Base-by-base conservation (phyloP, 495 filamentous ascomycete species). In the Cryomyces antarcticus region DNA sequence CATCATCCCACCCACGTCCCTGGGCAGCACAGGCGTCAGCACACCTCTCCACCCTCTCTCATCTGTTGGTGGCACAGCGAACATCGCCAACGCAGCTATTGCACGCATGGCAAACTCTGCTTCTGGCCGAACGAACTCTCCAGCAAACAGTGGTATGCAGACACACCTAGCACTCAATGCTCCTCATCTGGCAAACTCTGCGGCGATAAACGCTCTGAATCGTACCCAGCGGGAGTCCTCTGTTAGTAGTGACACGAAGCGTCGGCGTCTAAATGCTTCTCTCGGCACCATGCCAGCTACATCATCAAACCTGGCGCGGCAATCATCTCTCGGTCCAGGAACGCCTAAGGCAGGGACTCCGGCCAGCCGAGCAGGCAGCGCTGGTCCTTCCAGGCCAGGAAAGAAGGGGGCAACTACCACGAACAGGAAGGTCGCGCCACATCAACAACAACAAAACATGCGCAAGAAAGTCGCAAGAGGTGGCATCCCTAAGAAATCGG, bases 261-360 rank as follows among this genome's bases (percentile, higher is more conserved):
- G 75, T 1, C 82, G 80, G 9, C 78, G 81, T 5, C 60, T 81
- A 4, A 83, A 75, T 52, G 61, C 67, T 27, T 69, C 71, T 11
- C 55, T 85, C 6, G 72, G 77, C 17, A 72, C 67, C 9, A 58
- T 86, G 3, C 80, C 83, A 0, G 57, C 68, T 0, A 70, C 78
- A 3, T 78, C 82, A 0, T 86, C 82, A 38, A 74, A 71, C 30
- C 69, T 93, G 4, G 73, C 66, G 2, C 75, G 86, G 0, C 85
- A 93, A 56, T 73, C 80, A 0, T 93, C 84, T 3, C 59, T 87
- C 5, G 82, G 84, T 3, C 86, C 82, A 0, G 80, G 80, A 6
- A 93, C 84, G 3, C 85, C 86, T n/a, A 89, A 89, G 59, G 69
- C 71, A 3, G 73, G 71, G 0, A 78, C 80, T 10, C 78, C 79